Percentiles rank a stretch among this genome's conserved stretches.
Evolutionary conservation across 768 basidiomycete genomes (phyloP).

Genomic region (Sporobolomyces pararoseus): DNA sequence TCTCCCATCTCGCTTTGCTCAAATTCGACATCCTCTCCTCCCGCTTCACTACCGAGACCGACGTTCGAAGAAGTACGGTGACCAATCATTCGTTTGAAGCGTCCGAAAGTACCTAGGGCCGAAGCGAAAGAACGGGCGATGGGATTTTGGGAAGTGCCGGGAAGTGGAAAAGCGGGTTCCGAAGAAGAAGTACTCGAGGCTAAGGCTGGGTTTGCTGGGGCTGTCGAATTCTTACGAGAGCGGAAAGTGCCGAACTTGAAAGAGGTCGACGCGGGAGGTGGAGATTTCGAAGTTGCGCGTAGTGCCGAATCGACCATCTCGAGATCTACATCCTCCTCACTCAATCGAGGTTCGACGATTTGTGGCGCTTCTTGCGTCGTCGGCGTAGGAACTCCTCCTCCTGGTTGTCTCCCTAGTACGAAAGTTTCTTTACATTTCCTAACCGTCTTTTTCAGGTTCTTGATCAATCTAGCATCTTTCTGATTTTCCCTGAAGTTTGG

Average conservation of each 20-base stretch:
- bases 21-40: slow-evolving; percentile 59
- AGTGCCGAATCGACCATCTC: slow-evolving; percentile 20
- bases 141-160: slow-evolving; percentile 45
- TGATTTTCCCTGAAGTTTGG: slow-evolving; percentile 58
- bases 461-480: slow-evolving; percentile 73
- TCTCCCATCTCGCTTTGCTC: slow-evolving; percentile 63
- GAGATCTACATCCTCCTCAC: slow-evolving; percentile 45
- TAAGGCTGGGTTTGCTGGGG: not conserved
- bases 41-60: not conserved
- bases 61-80: slow-evolving; percentile 14
- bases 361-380: not conserved
- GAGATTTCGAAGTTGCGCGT: not conserved
- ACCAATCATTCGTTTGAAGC: slow-evolving; percentile 70
- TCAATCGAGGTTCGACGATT: not conserved
- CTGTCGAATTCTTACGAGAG: slow-evolving; percentile 2
- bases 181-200: not conserved
- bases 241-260: slow-evolving; percentile 22
- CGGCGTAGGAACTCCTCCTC: not conserved
- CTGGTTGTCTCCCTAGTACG: slow-evolving; percentile 20
- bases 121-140: slow-evolving; percentile 72
- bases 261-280: not conserved
- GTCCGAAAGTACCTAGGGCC: slow-evolving; percentile 74
- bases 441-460: slow-evolving; percentile 74
- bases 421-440: slow-evolving; percentile 63
- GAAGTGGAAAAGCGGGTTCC: slow-evolving; percentile 6